A percentile compares a stretch with the other conserved stretches of the same genome.
These are phyloP conservation scores for Phylloporus arenicola DNA, from an alignment of 768 basidiomycete genomes.

Conservation along the genomic window DNA sequence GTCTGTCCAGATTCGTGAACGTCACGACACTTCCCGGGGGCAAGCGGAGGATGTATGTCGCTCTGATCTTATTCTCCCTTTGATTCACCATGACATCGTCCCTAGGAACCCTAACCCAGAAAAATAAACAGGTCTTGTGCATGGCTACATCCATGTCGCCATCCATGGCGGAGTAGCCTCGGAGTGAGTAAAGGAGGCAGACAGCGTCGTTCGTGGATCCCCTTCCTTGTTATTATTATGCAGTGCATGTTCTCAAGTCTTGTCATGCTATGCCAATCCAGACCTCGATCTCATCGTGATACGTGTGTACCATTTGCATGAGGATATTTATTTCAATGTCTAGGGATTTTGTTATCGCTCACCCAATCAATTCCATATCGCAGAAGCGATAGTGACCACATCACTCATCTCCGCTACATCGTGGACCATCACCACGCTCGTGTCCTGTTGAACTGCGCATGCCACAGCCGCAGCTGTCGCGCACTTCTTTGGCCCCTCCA, in stretches of 20 bases:
- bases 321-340: too few relatives aligned
- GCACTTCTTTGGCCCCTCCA: constrained; percentile 43
- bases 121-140: constrained; percentile 14
- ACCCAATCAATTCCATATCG: constrained; percentile 40
- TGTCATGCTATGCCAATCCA: constrained; percentile 11
- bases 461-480: constrained; percentile 77
- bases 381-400: constrained; percentile 60
- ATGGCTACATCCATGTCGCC: constrained; percentile 10
- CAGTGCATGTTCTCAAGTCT: constrained; percentile 8
- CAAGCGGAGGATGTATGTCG: constrained; percentile 90
- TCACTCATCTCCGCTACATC: constrained; percentile 71
- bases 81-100: neutral
- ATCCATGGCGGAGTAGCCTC: constrained; percentile 11
- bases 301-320: too few relatives aligned
- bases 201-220: constrained; percentile 2
- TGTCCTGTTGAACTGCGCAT: constrained; percentile 70
- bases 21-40: constrained; percentile 86
- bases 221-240: constrained; percentile 8
- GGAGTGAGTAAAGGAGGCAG: constrained; percentile 9
- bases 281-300: neutral
- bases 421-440: constrained; percentile 75
- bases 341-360: too few relatives aligned
- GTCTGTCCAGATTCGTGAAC: constrained; percentile 71
- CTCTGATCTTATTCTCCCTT: constrained; percentile 46
- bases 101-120: constrained; percentile 28